phyloP scores from a whole-genome alignment of 176 grass and related monocot genomes.

The Typha latifolia region DNA sequence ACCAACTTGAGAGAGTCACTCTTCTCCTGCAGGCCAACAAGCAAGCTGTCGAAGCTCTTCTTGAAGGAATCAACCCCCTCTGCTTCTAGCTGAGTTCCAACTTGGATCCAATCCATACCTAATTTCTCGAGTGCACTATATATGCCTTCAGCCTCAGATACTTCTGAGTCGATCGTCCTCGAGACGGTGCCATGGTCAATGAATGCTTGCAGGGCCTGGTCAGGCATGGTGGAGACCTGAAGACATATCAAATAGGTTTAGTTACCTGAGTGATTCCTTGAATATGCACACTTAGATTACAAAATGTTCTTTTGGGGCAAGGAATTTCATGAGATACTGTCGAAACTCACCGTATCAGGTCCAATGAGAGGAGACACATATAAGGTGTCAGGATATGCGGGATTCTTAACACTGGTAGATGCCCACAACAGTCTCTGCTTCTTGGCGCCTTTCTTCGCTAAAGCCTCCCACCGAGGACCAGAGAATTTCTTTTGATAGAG shows the following conservation, averaged over 20 bases:
- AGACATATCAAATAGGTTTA: constrained; percentile 2
- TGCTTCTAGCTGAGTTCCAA: constrained; percentile 72
- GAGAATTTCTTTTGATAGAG: constrained; percentile 97
- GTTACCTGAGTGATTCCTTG: not conserved
- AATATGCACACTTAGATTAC: too few species aligned
- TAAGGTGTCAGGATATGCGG: constrained; percentile 84
- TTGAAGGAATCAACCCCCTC: constrained; percentile 93
- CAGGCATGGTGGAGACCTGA: constrained; percentile 97
- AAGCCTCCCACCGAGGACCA: constrained; percentile 94
- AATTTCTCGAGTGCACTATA: constrained; percentile 91
- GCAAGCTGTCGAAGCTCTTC: constrained; percentile 91
- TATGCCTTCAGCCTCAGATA: constrained; percentile 73
- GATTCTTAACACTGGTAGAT: constrained; percentile 98
- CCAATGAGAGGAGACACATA: constrained; percentile 97
- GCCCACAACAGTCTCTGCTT: constrained; percentile 97
- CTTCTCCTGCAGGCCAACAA: constrained; percentile 73
- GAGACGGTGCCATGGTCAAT: constrained; percentile 79
- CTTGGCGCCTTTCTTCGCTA: constrained; percentile 97
- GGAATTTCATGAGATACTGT: not conserved
- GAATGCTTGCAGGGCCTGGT: constrained; percentile 85
- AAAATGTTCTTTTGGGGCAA: not conserved
- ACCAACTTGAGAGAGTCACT: constrained; percentile 58
- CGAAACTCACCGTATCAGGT: constrained; percentile 73
- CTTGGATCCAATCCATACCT: constrained; percentile 69
- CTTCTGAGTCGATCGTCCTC: constrained; percentile 70